Evolutionary conservation across 805 yeast genomes (phyloP).

Genomic region (Saturnispora dispora): DNA sequence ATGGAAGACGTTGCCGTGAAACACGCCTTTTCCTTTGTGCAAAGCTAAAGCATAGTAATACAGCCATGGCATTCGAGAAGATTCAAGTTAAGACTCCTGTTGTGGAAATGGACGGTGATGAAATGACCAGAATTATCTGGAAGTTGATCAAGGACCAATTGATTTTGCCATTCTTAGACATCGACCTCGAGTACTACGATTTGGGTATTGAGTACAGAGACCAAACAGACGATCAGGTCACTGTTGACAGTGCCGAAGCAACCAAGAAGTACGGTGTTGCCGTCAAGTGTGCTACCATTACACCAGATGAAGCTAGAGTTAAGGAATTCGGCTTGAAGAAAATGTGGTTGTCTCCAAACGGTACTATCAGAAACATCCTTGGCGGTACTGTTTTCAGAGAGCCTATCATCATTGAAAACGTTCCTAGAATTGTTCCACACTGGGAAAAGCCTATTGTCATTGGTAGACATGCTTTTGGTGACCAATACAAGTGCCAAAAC

Average conservation of each 20-base stretch:
- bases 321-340: conserved; percentile 82
- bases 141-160: conserved; percentile 76
- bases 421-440: conserved; percentile 81
- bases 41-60: neutral
- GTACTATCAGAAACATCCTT: conserved; percentile 88
- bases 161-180: conserved; percentile 74
- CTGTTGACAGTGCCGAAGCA: conserved; percentile 84
- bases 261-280: conserved; percentile 85
- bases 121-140: conserved; percentile 97
- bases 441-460: conserved; percentile 96
- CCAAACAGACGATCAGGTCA: conserved; percentile 78
- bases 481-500: conserved; percentile 92
- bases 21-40: neutral
- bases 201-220: conserved; percentile 82
- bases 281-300: conserved; percentile 94
- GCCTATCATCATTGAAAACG: conserved; percentile 79
- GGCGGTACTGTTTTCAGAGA: conserved; percentile 98
- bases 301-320: conserved; percentile 96
- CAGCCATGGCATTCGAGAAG: conserved; percentile 32
- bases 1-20: neutral
- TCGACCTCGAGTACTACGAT: conserved; percentile 88
- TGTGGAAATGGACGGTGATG: conserved; percentile 97
- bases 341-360: conserved; percentile 98
- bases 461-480: conserved; percentile 97
- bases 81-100: conserved; percentile 79